phyloP scores from a whole-genome alignment of 345 rosid species.

The Ceriops decandra region DNA sequence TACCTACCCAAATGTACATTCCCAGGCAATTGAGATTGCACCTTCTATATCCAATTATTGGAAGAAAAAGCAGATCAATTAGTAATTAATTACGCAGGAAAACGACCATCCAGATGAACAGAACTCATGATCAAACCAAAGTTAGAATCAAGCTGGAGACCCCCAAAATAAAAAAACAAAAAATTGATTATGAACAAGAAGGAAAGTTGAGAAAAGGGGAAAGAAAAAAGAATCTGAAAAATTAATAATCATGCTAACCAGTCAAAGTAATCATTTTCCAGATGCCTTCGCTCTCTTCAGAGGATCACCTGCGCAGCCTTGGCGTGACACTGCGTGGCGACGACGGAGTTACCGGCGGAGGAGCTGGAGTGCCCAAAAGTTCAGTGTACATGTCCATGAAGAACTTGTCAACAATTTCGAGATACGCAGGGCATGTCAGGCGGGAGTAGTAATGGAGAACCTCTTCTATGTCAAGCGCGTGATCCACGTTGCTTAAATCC shows the following conservation, averaged over 20 bases:
- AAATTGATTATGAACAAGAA: too few relatives aligned
- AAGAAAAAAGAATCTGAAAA: constrained; percentile 2
- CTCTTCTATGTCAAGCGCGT: constrained; percentile 65
- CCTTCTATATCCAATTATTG: too few relatives aligned
- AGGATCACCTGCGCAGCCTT: neutral
- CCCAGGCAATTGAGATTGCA: too few relatives aligned
- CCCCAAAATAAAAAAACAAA: neutral
- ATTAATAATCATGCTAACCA: neutral
- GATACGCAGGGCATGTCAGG: constrained; percentile 62
- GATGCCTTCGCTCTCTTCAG: neutral
- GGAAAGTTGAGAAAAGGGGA: neutral
- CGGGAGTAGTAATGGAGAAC: constrained; percentile 73
- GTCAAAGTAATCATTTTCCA: neutral
- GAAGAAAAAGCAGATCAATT: neutral
- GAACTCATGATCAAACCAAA: neutral
- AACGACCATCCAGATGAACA: neutral
- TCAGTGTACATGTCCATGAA: constrained; percentile 68
- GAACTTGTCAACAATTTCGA: constrained; percentile 65
- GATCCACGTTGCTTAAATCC: constrained; percentile 53
- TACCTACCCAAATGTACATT: too few relatives aligned
- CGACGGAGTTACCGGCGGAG: neutral
- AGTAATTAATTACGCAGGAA: neutral
- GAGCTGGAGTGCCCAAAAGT: constrained; percentile 18
- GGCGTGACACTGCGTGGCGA: constrained; percentile 9
- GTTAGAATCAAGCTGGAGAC: neutral